Base-by-base conservation (phyloP, 306 rosid species). In the Cicer yamashitae region DNA sequence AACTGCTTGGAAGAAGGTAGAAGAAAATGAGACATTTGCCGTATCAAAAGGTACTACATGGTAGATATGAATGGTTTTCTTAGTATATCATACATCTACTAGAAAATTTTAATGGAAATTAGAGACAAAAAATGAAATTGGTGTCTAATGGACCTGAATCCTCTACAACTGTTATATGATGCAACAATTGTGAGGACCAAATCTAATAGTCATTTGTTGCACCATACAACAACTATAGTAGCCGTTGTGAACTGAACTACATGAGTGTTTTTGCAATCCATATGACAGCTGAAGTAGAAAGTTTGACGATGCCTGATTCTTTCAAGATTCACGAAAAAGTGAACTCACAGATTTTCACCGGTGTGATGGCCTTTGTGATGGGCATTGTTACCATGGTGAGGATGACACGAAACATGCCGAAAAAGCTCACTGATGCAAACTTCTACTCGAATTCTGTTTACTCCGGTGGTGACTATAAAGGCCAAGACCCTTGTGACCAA, bases 381-480 rank as follows among this genome's bases (percentile, higher is more conserved):
- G 96, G 97, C 8, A 83, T 91, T 6, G 67, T 91, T 15, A 79
- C 98, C 38, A 86, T 91, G 92, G 96, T 89, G 51, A 88, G 88
- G 73, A 77, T 91, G 82, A 89, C 89, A 5, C 77, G 83, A 20
- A 90, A 76, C 90, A 85, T 91, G 92, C 97, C 94, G 0, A 91
- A 84, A 89, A 87, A 82, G 84, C 89, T 91, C 44, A 88, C 94
- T 1, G 89, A 90, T 75, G 90, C 96, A 54, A 86, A 86, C 87
- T 81, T 90, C 81, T 90, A 91, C 86, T 86, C 89, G 74, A 84
- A 77, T 66, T 66, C 87, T 13, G 75, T 46, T 58, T 88, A 72
- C 75, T 79, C 80, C 5, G 82, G 40, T 18, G 63, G 39, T 13
- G 68, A 66, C 40, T 44, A 2, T 45, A 66, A 66, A 66, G 7